phyloP scores from a whole-genome alignment of 2,329 filamentous ascomycete species.

The Pezicula carpinea region DNA sequence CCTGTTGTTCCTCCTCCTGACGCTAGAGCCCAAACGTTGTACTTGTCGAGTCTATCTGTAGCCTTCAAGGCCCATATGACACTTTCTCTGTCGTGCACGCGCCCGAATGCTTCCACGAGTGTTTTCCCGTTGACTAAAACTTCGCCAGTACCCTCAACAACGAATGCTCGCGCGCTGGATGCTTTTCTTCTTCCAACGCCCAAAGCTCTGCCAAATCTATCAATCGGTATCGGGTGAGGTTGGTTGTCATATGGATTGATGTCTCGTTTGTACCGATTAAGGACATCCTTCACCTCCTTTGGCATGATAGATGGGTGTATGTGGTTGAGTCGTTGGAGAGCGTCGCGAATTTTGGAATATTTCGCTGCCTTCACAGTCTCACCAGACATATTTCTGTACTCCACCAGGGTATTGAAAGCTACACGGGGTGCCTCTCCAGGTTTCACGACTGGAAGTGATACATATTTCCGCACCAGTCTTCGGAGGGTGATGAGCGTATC shows the following conservation, averaged over 20 bases:
- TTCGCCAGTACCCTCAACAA: conserved; percentile 91
- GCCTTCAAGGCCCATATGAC: conserved; percentile 85
- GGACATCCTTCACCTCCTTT: conserved; percentile 56
- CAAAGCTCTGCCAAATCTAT: conserved; percentile 71
- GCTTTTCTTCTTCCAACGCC: conserved; percentile 85
- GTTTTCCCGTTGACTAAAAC: conserved; percentile 85
- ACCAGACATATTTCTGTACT: conserved; percentile 68
- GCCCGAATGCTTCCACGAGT: conserved; percentile 76
- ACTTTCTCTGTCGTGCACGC: conserved; percentile 90
- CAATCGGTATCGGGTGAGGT: conserved; percentile 60
- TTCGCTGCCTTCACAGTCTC: conserved; percentile 72
- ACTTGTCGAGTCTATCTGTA: conserved; percentile 84
- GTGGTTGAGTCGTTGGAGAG: conserved; percentile 76
- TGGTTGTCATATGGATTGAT: conserved; percentile 66
- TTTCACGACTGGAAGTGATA: conserved; percentile 65
- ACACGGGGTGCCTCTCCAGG: conserved; percentile 64
- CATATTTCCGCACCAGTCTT: conserved; percentile 65
- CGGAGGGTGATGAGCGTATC: conserved; percentile 76
- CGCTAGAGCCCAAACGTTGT: conserved; percentile 88
- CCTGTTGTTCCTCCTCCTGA: conserved; percentile 87
- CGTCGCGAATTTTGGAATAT: conserved; percentile 70
- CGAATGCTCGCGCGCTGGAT: conserved; percentile 75
- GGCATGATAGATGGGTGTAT: conserved; percentile 80
- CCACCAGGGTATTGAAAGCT: conserved; percentile 74
- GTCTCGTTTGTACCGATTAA: conserved; percentile 69